Conservation (phyloP, 2,329 filamentous ascomycete genomes). For the Cladosporium sp. region DNA sequence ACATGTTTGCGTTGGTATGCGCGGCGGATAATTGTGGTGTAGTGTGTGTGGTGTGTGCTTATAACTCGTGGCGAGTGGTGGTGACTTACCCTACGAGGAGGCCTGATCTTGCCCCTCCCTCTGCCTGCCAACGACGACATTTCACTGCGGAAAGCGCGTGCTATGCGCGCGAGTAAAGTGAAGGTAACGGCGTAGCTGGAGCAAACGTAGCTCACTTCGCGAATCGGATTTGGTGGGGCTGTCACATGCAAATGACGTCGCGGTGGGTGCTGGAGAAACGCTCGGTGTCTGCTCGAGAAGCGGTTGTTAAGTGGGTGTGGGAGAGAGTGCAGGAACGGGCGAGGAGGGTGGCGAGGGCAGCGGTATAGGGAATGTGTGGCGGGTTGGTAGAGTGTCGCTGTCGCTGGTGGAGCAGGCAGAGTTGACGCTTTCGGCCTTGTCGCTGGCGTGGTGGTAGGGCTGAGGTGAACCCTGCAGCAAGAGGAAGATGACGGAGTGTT, state of each 20-base stretch:
- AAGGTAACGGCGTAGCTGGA: neutral
- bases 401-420: neutral
- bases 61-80: neutral
- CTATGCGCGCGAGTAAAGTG: neutral
- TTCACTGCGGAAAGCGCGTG: neutral
- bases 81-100: conserved; percentile 65
- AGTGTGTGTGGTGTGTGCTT: neutral
- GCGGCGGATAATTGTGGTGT: neutral
- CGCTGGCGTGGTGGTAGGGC: neutral
- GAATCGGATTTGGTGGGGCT: conserved; percentile 17
- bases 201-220: conserved; percentile 14
- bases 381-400: neutral
- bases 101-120: conserved; percentile 64
- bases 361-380: neutral
- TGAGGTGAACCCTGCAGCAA: neutral
- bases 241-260: conserved; percentile 20
- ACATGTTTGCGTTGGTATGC: neutral
- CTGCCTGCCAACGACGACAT: conserved; percentile 53
- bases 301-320: neutral
- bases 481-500: neutral
- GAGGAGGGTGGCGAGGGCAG: neutral
- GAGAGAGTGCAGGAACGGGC: neutral
- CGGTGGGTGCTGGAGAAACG: neutral
- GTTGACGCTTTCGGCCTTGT: conserved; percentile 1
- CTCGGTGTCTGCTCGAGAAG: neutral